Conservation (phyloP, 2,329 filamentous ascomycete genomes). For the Botrytis fragariae region DNA sequence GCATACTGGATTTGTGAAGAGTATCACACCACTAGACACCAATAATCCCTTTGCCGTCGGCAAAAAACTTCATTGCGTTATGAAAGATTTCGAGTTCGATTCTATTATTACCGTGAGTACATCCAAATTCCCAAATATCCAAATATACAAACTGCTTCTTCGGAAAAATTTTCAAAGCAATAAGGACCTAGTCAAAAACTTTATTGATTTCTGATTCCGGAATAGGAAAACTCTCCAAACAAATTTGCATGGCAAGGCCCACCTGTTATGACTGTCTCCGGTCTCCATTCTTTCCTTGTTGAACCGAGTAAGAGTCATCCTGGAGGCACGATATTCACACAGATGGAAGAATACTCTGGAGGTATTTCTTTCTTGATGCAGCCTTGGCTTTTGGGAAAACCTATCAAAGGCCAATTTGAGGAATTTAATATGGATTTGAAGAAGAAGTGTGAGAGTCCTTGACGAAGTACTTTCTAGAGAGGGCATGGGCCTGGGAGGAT, state of each 20-base stretch:
- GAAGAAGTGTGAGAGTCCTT: background rate
- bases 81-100: background rate
- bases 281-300: background rate
- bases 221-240: background rate
- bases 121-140: too few relatives aligned
- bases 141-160: too few relatives aligned
- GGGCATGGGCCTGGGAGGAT: background rate
- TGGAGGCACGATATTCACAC: background rate
- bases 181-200: background rate
- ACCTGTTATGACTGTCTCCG: slow-evolving; percentile 2
- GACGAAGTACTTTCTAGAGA: background rate
- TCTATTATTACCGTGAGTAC: background rate
- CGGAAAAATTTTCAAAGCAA: too few relatives aligned
- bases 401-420: background rate
- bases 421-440: background rate
- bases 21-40: background rate
- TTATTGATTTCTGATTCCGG: background rate
- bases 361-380: background rate
- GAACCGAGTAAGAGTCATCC: background rate
- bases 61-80: background rate
- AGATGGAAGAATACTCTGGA: background rate
- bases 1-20: background rate
- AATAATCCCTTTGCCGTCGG: background rate
- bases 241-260: background rate
- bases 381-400: background rate